Conservation (phyloP, 148 eudicot genomes). For the Polygonum aviculare region DNA sequence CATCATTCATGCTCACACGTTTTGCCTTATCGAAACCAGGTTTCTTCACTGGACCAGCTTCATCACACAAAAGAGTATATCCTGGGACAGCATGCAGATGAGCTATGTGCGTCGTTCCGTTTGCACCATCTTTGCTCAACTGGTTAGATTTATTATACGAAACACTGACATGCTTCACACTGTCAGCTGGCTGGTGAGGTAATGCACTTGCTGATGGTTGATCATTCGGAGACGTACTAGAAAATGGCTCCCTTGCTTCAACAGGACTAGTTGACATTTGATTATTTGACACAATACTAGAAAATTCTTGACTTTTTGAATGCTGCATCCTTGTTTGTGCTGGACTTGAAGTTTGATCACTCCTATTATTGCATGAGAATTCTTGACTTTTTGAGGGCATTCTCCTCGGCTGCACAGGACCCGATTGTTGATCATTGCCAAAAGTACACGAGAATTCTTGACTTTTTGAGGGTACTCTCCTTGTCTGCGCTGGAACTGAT, state of each 20-base stretch:
- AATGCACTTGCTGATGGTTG: slow-evolving; percentile 22
- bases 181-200: slow-evolving; percentile 33
- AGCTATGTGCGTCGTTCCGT: slow-evolving; percentile 48
- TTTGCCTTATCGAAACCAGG: slow-evolving; percentile 21
- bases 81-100: slow-evolving; percentile 53
- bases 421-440: not conserved
- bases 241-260: not conserved
- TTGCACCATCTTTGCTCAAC: slow-evolving; percentile 25
- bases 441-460: not conserved
- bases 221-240: slow-evolving; percentile 18
- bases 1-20: slow-evolving; percentile 20
- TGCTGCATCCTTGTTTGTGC: not conserved
- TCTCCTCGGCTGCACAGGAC: not conserved
- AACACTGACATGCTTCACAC: slow-evolving; percentile 37
- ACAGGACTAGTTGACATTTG: slow-evolving; percentile 2
- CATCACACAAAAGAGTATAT: slow-evolving; percentile 45
- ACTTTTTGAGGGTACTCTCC: not conserved
- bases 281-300: not conserved
- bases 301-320: slow-evolving; percentile 5
- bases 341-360: not conserved
- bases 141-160: slow-evolving; percentile 38
- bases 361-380: not conserved
- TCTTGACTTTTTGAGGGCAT: slow-evolving; percentile 3
- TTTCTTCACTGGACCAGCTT: slow-evolving; percentile 32
- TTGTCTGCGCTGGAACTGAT: not conserved